Evolutionary conservation across 75 land plant species (phyloP).

Genomic region (Cryptomeria japonica): DNA sequence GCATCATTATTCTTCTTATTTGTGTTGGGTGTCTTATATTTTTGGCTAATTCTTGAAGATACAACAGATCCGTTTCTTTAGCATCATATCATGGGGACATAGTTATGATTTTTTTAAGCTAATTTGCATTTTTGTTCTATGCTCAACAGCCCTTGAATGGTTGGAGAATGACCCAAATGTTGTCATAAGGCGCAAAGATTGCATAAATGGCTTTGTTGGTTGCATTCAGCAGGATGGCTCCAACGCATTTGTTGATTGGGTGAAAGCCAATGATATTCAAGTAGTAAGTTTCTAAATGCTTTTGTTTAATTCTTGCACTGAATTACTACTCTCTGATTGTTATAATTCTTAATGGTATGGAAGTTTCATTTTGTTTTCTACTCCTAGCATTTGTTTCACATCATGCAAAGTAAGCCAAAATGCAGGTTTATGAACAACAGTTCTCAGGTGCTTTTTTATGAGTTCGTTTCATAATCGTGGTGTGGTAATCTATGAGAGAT

Average conservation of each 20-base stretch:
- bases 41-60: not conserved
- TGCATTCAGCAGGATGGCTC: conserved; percentile 80
- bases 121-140: conserved; percentile 3
- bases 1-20: not conserved
- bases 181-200: conserved; percentile 70
- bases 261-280: conserved; percentile 63
- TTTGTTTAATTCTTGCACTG: not conserved
- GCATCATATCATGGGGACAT: too few species aligned
- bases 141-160: conserved; percentile 72
- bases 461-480: not conserved
- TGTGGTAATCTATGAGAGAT: not conserved
- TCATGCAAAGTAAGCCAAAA: not conserved
- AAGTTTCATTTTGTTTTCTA: not conserved
- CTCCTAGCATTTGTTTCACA: not conserved
- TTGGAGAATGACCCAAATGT: conserved; percentile 72
- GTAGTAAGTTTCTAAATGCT: conserved; percentile 31
- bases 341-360: not conserved
- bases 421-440: not conserved
- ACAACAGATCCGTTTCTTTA: not conserved
- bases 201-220: conserved; percentile 80
- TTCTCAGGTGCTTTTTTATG: not conserved
- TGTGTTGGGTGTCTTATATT: not conserved
- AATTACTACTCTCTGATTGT: not conserved
- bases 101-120: not conserved
- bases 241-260: conserved; percentile 77